Conservation (phyloP, 177 flowering plant species). For the Vitis hybrid region DNA sequence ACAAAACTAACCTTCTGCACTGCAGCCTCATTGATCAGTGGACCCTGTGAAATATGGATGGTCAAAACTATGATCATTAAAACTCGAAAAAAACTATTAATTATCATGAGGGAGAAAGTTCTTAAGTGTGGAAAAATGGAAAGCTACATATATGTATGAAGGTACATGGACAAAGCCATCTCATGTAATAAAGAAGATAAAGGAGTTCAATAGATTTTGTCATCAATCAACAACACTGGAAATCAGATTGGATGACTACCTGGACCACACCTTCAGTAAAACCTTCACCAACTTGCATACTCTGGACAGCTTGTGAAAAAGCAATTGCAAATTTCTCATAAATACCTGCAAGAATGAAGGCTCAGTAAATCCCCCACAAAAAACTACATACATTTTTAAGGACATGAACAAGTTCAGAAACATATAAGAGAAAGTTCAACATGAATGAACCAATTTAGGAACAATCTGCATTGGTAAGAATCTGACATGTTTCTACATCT, state of each 20-base stretch:
- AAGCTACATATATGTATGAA: background rate
- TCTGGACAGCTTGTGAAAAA: slow-evolving; percentile 74
- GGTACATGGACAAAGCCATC: background rate
- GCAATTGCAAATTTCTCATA: slow-evolving; percentile 88
- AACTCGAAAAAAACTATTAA: background rate
- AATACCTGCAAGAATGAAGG: slow-evolving; percentile 51
- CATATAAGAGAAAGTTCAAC: background rate
- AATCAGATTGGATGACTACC: slow-evolving; percentile 37
- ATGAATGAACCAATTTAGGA: too few species aligned
- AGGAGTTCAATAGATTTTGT: background rate
- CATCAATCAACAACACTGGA: background rate
- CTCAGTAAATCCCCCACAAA: background rate
- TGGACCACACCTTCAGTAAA: slow-evolving; percentile 79
- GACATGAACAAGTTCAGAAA: background rate
- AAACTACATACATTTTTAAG: background rate
- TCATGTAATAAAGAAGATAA: background rate
- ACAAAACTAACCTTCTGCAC: slow-evolving; percentile 59
- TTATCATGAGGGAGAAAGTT: background rate
- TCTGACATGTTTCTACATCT: too few species aligned
- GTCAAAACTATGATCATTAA: background rate
- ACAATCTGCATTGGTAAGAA: too few species aligned
- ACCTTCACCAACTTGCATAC: slow-evolving; percentile 90
- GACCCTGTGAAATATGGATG: slow-evolving; percentile 61
- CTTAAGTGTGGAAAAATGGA: background rate
- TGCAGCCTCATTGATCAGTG: slow-evolving; percentile 91